Evolutionary conservation across 805 yeast species (phyloP).

Genomic region (Candida montana): DNA sequence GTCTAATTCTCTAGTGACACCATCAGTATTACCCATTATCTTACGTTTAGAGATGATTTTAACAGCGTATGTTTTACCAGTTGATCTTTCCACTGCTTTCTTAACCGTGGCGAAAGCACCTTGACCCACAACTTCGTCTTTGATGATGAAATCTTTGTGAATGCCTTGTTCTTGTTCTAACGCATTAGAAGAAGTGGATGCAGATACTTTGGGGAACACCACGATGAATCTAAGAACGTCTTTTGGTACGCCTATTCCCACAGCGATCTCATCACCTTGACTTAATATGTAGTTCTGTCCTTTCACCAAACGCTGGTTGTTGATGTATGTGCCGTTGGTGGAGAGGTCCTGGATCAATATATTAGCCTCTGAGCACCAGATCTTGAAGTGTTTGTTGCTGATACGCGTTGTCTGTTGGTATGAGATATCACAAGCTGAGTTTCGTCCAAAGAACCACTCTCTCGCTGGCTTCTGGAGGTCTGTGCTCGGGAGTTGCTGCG

Average conservation of each 20-base stretch:
- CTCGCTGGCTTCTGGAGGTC: slow-evolving; percentile 38
- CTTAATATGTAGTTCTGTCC: slow-evolving; percentile 74
- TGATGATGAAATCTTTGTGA: slow-evolving; percentile 64
- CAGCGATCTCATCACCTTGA: slow-evolving; percentile 90
- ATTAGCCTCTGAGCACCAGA: slow-evolving; percentile 59
- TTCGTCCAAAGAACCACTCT: slow-evolving; percentile 74
- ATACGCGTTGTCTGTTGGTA: slow-evolving; percentile 58
- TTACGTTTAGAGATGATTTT: slow-evolving; percentile 83
- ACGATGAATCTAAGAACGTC: slow-evolving; percentile 54
- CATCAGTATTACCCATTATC: slow-evolving; percentile 70
- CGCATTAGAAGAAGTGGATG: slow-evolving; percentile 13
- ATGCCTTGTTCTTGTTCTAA: slow-evolving; percentile 44
- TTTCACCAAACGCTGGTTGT: slow-evolving; percentile 65
- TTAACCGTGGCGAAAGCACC: slow-evolving; percentile 98
- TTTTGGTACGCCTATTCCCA: slow-evolving; percentile 77
- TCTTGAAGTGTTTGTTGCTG: slow-evolving; percentile 67
- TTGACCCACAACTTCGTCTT: slow-evolving; percentile 85
- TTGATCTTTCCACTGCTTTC: slow-evolving; percentile 77
- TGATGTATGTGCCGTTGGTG: slow-evolving; percentile 90
- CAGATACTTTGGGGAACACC: slow-evolving; percentile 26
- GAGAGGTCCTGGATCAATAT: slow-evolving; percentile 56
- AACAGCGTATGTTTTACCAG: slow-evolving; percentile 86
- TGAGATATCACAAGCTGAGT: slow-evolving; percentile 55
- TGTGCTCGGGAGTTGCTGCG: slow-evolving; percentile 45
- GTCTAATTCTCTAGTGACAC: slow-evolving; percentile 81